Percentiles rank a stretch among this genome's conserved stretches.
phyloP scores from a whole-genome alignment of 176 grass and related monocot species.

The Triticum monococcum region DNA sequence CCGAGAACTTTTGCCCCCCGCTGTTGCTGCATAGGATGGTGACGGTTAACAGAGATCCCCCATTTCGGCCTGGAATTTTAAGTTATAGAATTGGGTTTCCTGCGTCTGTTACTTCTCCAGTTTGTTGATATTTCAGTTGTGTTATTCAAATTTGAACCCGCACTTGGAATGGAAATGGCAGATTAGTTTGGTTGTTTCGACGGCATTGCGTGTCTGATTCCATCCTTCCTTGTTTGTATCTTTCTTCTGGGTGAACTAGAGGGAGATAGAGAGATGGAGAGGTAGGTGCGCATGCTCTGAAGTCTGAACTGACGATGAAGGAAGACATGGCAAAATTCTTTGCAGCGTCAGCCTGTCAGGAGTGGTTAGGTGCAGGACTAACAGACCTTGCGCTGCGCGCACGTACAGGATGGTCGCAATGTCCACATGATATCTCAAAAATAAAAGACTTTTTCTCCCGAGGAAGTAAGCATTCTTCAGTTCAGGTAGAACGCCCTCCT shows the following conservation, averaged over 20 bases:
- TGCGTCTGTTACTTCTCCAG: background rate
- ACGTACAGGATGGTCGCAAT: background rate
- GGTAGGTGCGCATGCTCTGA: background rate
- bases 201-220: background rate
- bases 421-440: background rate
- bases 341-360: slow-evolving; percentile 3
- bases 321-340: background rate
- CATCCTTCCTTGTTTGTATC: background rate
- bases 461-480: too few relatives aligned
- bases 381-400: background rate
- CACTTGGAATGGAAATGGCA: background rate
- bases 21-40: background rate
- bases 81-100: too few relatives aligned
- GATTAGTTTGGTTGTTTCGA: background rate
- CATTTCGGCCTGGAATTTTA: too few relatives aligned
- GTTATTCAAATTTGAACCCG: background rate
- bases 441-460: too few relatives aligned
- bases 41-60: background rate
- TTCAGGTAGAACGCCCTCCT: too few relatives aligned
- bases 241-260: background rate
- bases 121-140: background rate
- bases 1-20: background rate
- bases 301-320: background rate
- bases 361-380: background rate
- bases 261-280: too few relatives aligned